Evolutionary conservation across 225 moss, liverwort and hornwort species (phyloP).

Genomic region (Sphagnum contortum): DNA sequence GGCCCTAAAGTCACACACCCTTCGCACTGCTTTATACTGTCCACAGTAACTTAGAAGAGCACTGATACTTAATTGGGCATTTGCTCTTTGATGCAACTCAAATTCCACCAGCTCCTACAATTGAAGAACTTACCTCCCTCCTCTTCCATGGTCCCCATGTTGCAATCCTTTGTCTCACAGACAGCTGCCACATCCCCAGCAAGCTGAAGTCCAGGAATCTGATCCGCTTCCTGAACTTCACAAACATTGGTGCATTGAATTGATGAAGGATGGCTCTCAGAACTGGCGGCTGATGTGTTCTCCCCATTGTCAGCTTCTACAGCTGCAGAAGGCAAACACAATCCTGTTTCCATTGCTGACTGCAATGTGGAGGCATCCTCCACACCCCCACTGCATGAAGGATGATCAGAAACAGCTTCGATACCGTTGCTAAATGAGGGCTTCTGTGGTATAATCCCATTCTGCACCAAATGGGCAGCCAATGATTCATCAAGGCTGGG

Average conservation of each 20-base stretch:
- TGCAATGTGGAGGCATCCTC: slow-evolving; percentile 8
- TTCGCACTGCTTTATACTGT: too few relatives aligned
- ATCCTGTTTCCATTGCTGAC: slow-evolving; percentile 31
- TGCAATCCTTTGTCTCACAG: slow-evolving; percentile 20
- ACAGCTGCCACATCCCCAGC: slow-evolving; percentile 38
- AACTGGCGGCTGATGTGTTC: slow-evolving; percentile 19
- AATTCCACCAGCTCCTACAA: slow-evolving; percentile 29
- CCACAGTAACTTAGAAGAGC: too few relatives aligned
- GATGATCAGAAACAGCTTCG: slow-evolving; percentile 4
- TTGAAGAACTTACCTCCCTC: slow-evolving; percentile 46
- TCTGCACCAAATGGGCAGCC: slow-evolving; percentile 52
- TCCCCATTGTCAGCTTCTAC: slow-evolving; percentile 15
- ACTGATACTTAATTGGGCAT: too few relatives aligned
- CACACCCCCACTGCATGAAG: slow-evolving; percentile 4
- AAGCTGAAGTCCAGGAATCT: slow-evolving; percentile 16
- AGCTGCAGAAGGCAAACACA: slow-evolving; percentile 6
- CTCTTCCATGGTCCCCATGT: slow-evolving; percentile 37
- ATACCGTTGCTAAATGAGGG: slow-evolving; percentile 36
- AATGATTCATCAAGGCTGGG: slow-evolving; percentile 67
- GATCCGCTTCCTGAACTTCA: slow-evolving; percentile 15
- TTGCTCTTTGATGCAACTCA: too few relatives aligned
- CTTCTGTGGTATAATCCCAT: slow-evolving; percentile 33
- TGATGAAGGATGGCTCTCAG: slow-evolving; percentile 21
- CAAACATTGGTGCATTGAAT: not conserved
- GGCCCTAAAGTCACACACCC: too few relatives aligned